Base-by-base conservation (phyloP, 352 stramenopile genomes). In the Plasmopara muralis region DNA sequence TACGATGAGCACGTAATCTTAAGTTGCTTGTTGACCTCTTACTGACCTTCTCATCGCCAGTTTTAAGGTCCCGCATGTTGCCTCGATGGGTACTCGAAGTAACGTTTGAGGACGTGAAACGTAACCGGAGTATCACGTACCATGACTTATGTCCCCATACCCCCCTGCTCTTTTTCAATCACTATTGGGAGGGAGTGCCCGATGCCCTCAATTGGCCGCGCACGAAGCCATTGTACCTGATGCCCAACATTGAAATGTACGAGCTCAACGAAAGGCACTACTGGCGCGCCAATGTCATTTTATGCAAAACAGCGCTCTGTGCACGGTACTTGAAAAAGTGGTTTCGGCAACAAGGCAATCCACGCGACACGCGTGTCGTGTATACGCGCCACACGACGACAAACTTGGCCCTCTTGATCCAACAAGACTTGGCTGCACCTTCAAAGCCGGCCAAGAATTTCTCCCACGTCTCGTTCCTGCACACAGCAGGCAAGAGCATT, bases 311-410 rank as follows among this genome's bases (percentile, higher is more conserved):
- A 1, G 47, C 47, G 7, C 37, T 79, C 31, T 84, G 70, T 16
- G 58, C 57, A 12, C 41, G 53, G 10, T 68, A 75, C n/a, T 28
- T 86, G 12, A 46, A 16, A 15, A 58, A 68, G 31, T 88, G 77
- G 77, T 83, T 76, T 55, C 35, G 5, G 3, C 77, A 85, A 29
- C 51, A 86, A 14, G 72, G 72, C 9, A 85, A 88, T 15, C 72
- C 70, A 9, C 60, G 61, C 38, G 50, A 63, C 14, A 64, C 72
- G 6, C 41, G 53, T 2, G 71, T 88, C n/a, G 40, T 85, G 8
- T 88, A 77, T 41, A 41, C 37, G 37, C 37, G 37, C 37, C 12
- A 16, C 13, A 41, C 37, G 37, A 38, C 56, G 31, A 35, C 31
- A 35, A 35, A 35, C 9, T 51, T 47, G 13, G 35, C 54, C 46